Conservation (phyloP, 805 yeast genomes). For the Yarrowia phangngaensis region DNA sequence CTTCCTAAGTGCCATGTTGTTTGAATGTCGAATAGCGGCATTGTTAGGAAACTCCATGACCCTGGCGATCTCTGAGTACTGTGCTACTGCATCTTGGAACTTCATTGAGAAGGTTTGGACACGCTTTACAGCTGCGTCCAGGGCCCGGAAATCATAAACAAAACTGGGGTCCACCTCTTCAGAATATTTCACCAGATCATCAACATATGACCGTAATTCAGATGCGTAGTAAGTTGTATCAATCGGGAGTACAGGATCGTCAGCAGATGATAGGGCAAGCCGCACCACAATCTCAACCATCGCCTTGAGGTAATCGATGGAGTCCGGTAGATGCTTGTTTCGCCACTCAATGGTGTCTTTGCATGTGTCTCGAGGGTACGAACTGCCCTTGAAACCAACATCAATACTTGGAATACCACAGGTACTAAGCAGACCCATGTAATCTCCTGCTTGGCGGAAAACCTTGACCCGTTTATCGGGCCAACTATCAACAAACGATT, state of each 20-base stretch:
- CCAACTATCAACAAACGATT: slow-evolving; percentile 31
- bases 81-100: slow-evolving; percentile 1
- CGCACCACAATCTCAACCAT: slow-evolving; percentile 55
- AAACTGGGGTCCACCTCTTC: slow-evolving; percentile 33
- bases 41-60: slow-evolving; percentile 21
- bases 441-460: slow-evolving; percentile 51
- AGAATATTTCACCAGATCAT: slow-evolving; percentile 44
- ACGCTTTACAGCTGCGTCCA: background rate
- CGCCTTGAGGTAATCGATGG: slow-evolving; percentile 52
- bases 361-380: slow-evolving; percentile 52
- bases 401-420: slow-evolving; percentile 70
- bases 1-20: slow-evolving; percentile 6
- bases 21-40: slow-evolving; percentile 7
- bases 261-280: slow-evolving; percentile 57
- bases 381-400: slow-evolving; percentile 47
- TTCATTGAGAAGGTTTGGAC: slow-evolving; percentile 1
- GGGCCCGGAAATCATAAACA: slow-evolving; percentile 32
- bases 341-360: slow-evolving; percentile 61
- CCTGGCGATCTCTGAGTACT: slow-evolving; percentile 6
- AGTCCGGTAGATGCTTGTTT: slow-evolving; percentile 50
- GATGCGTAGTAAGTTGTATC: slow-evolving; percentile 50
- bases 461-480: slow-evolving; percentile 27
- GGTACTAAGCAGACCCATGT: slow-evolving; percentile 59
- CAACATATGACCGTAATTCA: slow-evolving; percentile 44
- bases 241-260: slow-evolving; percentile 72